Base-by-base conservation (phyloP, 2,329 filamentous ascomycete species). In the Calonectria hongkongensis region DNA sequence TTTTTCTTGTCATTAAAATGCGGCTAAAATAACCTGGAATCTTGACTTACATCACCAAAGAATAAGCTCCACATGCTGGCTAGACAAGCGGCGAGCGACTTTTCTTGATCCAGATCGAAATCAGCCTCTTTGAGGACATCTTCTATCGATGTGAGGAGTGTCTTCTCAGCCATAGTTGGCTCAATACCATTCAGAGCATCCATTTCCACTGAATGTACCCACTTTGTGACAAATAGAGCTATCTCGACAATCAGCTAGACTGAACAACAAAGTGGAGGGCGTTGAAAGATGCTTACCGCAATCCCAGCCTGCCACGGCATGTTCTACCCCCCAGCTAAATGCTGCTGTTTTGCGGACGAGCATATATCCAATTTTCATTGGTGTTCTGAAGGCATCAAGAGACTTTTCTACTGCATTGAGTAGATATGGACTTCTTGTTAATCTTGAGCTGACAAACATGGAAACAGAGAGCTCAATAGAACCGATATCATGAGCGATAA, bases 331-430 rank as follows among this genome's bases (percentile, higher is more conserved):
- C 74, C 72, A 74, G 3, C 70, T 69, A 10, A 75, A 74, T 3
- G 74, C 74, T 2, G 74, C 74, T 12, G 74, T 75, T 47, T 75
- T 75, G 18, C 74, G 71, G 4, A 75, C 47, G 27, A 75, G 27
- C 58, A 74, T 60, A 18, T 70, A 51, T 0, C 74, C 74, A 16
- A 72, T 12, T 25, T 68, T 74, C 16, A 75, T 67, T 2, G 69
- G 63, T n/a, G 41, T 71, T 4, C 50, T 43, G 3, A 75, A 63
- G 3, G 66, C 72, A 3, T 75, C 74, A 21, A 74, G 66, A 5
- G 50, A 68, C 21, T 54, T 69, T 0, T 6, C 27, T 12, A 74
- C 74, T 10, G 58, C 74, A 7, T 48, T 30, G 7, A 75, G 66
- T 9, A 75, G 30, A 3, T 67, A 28, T 7, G 69, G 48, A 18